Conservation (phyloP, 2,329 filamentous ascomycete genomes). For the Phoma sp. region DNA sequence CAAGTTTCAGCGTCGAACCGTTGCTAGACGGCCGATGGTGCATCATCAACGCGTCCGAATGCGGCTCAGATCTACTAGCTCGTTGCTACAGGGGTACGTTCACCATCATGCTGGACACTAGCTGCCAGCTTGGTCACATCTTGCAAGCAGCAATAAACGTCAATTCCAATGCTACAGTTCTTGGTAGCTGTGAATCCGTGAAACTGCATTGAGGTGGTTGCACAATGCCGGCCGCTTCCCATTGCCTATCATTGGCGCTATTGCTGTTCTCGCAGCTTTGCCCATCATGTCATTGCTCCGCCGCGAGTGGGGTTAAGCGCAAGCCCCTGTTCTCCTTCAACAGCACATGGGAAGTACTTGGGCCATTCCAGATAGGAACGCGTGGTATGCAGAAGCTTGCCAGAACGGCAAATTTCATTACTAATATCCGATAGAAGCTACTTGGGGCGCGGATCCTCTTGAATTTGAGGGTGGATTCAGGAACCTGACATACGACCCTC, state of each 20-base stretch:
- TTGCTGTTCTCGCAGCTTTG: constrained; percentile 20
- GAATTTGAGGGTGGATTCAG: constrained; percentile 62
- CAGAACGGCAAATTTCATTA: constrained; percentile 3
- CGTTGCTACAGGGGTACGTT: constrained; percentile 23
- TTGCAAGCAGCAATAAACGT: background rate
- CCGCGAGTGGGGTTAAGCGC: constrained; percentile 29
- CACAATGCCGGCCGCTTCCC: constrained; percentile 3
- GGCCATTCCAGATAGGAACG: constrained; percentile 66
- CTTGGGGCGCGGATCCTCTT: constrained; percentile 67
- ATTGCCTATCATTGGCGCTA: constrained; percentile 6
- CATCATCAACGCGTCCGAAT: constrained; percentile 33
- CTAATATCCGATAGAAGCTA: constrained; percentile 55
- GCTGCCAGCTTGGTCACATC: constrained; percentile 14
- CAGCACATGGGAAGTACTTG: constrained; percentile 60
- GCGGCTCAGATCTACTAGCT: constrained; percentile 26
- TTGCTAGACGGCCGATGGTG: constrained; percentile 21
- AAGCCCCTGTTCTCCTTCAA: constrained; percentile 42
- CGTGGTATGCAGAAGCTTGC: constrained; percentile 55
- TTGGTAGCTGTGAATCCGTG: background rate
- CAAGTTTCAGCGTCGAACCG: constrained; percentile 27
- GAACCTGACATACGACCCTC: constrained; percentile 52
- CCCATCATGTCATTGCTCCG: constrained; percentile 24
- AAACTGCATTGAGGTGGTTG: background rate
- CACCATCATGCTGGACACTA: constrained; percentile 13
- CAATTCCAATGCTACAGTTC: background rate